Evolutionary conservation across 1,139 yeast genomes (phyloP).

Genomic region (Pichia sp.): DNA sequence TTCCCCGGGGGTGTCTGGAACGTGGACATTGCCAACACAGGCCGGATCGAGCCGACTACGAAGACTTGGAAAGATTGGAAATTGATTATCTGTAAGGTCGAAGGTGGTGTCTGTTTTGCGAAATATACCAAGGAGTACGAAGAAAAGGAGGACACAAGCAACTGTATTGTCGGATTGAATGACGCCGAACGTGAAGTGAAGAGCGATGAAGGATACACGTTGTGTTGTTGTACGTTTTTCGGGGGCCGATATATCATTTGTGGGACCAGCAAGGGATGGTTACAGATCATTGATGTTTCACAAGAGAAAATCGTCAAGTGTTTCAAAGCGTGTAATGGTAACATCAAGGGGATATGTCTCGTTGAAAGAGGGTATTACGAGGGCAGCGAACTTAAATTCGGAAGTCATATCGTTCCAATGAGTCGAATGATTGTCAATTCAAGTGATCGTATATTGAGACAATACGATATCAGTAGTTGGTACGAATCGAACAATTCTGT

Average conservation of each 20-base stretch:
- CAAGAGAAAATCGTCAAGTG: slow-evolving; percentile 42
- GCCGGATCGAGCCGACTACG: neutral
- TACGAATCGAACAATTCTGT: slow-evolving; percentile 18
- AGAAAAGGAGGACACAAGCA: neutral
- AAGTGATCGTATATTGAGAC: slow-evolving; percentile 81
- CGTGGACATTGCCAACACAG: slow-evolving; percentile 51
- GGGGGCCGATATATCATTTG: slow-evolving; percentile 56
- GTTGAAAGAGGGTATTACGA: slow-evolving; percentile 43
- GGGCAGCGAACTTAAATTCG: slow-evolving; percentile 28
- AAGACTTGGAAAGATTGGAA: slow-evolving; percentile 15
- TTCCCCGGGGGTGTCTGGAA: slow-evolving; percentile 77
- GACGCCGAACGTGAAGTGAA: slow-evolving; percentile 21
- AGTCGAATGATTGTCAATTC: slow-evolving; percentile 63
- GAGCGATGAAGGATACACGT: slow-evolving; percentile 24
- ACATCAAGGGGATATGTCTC: slow-evolving; percentile 67
- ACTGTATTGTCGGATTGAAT: neutral
- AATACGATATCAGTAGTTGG: slow-evolving; percentile 41
- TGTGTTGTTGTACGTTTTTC: slow-evolving; percentile 37
- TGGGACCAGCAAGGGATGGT: slow-evolving; percentile 82
- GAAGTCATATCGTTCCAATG: slow-evolving; percentile 41
- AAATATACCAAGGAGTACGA: slow-evolving; percentile 38
- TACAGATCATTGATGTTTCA: slow-evolving; percentile 48
- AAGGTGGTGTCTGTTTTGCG: slow-evolving; percentile 56
- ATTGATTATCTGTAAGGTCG: slow-evolving; percentile 48
- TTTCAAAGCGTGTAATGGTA: slow-evolving; percentile 60